Evolutionary conservation across 495 filamentous ascomycete species (phyloP), one percentile per base, ranked within the genome.

Genomic region (Aspergillus homomorphus): DNA sequence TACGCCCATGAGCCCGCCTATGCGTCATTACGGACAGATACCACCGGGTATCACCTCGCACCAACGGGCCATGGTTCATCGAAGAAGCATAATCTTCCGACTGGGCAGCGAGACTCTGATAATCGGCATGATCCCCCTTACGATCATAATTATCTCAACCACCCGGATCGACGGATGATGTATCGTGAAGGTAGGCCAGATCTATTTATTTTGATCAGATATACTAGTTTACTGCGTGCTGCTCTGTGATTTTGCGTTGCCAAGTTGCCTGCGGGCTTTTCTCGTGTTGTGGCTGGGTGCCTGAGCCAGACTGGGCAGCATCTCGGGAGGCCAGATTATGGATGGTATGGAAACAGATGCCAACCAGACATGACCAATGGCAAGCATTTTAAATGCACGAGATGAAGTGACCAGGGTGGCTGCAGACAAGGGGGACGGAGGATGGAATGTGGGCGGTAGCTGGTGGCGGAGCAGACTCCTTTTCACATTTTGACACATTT

Each of bases 131-230:
- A 66, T 30, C 66, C 51, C n/a, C 59, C 51, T 33, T 42, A 45
- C 41, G 56, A 59, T 57, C 45, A 26, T 45, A 56, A 57, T 58
- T 44, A 45, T 28, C 65, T 18, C 67, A 71, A 51, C 60, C 59
- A 44, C 19, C 70, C 59, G 15, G 53, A 61, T 41, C 56, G 58
- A 42, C 61, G 54, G 48, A 48, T 55, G 44, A 45, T 59, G n/a
- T 62, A 65, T 60, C 66, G 61, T 38, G 69, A 73, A 68, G 69
- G 74, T 78, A 67, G 44, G 71, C 52, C 15, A 49, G 54, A 49
- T 45, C 20, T 12, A 50, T 23, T 22, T 20, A 10, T 48, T 46
- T 52, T 41, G 23, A 2, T 14, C 12, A 10, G 33, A 38, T 5
- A 38, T 38, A 2, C 10, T 38, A 7, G 33, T 14, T 14, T 38